phyloP scores from a whole-genome alignment of 139 green algal genomes.

The Spirogloea muscicola region DNA sequence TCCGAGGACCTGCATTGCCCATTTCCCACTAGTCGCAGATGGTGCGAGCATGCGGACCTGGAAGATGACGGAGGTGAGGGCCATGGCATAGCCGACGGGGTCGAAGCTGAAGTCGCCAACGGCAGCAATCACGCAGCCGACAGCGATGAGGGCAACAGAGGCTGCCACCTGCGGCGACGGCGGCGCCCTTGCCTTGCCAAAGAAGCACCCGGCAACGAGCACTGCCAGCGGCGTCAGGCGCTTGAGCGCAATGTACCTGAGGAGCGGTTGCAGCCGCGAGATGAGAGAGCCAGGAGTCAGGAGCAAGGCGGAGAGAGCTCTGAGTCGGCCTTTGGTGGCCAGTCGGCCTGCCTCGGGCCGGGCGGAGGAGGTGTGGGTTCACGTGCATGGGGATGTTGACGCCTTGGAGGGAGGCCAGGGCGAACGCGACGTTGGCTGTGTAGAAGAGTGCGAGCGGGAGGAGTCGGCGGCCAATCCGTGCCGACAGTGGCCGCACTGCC shows the following conservation, averaged over 20 bases:
- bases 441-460: conserved; percentile 52
- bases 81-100: conserved; percentile 59
- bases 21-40: too few species aligned
- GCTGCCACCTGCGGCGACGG: conserved; percentile 17
- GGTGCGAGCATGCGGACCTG: conserved; percentile 51
- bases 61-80: conserved; percentile 56
- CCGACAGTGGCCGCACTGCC: conserved; percentile 22
- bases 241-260: conserved; percentile 51
- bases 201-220: conserved; percentile 23
- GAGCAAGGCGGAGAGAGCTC: too few species aligned
- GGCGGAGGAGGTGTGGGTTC: too few species aligned
- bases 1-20: too few species aligned
- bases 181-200: conserved; percentile 11
- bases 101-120: conserved; percentile 67
- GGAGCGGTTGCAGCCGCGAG: too few species aligned
- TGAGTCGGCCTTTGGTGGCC: too few species aligned
- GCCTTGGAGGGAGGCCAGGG: conserved; percentile 38
- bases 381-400: conserved; percentile 57
- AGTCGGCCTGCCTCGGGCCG: too few species aligned
- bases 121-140: conserved; percentile 51
- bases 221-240: conserved; percentile 35
- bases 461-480: not conserved
- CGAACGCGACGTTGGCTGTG: conserved; percentile 56
- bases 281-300: too few species aligned
- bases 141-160: conserved; percentile 37